Conservation (phyloP, 2,329 filamentous ascomycete genomes). For the Monosporascus sp. region DNA sequence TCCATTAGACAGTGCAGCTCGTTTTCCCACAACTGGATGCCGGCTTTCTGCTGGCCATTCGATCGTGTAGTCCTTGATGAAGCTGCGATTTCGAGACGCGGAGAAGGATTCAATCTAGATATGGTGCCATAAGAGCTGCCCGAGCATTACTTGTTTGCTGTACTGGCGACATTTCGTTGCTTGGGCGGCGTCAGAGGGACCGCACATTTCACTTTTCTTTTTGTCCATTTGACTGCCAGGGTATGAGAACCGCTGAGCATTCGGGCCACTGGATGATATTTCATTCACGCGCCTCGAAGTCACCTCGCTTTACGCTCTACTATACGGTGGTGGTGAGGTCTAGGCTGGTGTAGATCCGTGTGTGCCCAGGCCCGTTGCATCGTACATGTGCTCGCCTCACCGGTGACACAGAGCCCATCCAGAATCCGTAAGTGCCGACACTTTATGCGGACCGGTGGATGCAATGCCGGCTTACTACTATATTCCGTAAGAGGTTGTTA, state of each 20-base stretch:
- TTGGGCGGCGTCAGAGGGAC: slow-evolving; percentile 81
- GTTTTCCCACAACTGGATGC: slow-evolving; percentile 47
- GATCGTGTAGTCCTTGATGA: slow-evolving; percentile 53
- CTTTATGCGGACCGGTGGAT: not conserved
- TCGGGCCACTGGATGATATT: not conserved
- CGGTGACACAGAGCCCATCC: no score
- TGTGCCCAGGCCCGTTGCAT: not conserved
- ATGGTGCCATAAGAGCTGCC: slow-evolving; percentile 70
- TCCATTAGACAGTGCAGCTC: slow-evolving; percentile 84
- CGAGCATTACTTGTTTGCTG: slow-evolving; percentile 44
- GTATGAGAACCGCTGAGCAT: not conserved
- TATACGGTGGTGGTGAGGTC: not conserved
- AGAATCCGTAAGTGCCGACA: no score
- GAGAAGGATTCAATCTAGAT: slow-evolving; percentile 36
- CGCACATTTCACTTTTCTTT: slow-evolving; percentile 48
- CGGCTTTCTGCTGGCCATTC: slow-evolving; percentile 64
- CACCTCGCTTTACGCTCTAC: not conserved
- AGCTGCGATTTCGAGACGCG: slow-evolving; percentile 45
- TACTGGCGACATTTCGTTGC: slow-evolving; percentile 46
- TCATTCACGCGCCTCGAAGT: not conserved
- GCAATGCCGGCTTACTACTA: not conserved
- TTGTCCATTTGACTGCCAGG: no score
- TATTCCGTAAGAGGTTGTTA: not conserved
- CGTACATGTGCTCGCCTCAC: no score
- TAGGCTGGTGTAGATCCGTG: not conserved